Evolutionary conservation across 75 land plant species (phyloP), one percentile per base, ranked within the genome.

Genomic region (Cunninghamia lanceolata): DNA sequence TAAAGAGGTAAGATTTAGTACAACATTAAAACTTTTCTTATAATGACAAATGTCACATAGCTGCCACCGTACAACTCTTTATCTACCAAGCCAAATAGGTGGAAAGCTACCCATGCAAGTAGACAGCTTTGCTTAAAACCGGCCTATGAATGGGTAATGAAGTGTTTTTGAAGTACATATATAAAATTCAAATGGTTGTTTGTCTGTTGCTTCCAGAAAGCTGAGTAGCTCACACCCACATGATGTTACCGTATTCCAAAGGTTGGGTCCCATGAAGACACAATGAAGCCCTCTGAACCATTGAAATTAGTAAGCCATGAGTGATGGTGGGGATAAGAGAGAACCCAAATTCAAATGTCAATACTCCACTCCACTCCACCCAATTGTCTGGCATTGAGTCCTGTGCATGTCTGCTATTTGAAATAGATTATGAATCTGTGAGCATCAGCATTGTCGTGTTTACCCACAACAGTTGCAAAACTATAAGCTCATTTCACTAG

Each of bases 371-470:
- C 14, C 63, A 14, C 63, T 35, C 16, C 39, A 36, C 79, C 21
- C 43, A 36, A 36, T 39, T 79, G 82, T 43, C 82, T 79, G 46
- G 6, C 46, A 80, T 80, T 10, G 82, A 9, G 30, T 73, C 36
- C 36, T 34, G 75, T 73, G 36, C 46, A 80, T 80, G 50, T 43
- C 82, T 80, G 50, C 82, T 43, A 42, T 79, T 79, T 79, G 47
- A 79, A 42, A 80, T 80, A 45, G 45, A 80, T 28, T 43, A 17
- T 46, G 82, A 80, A 80, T 45, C 50, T 43, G 32, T 45, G 13
- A 45, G 30, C 47, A 43, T 30, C 15, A 73, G 30, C 9, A 43
- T 80, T 80, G 82, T 80, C 82, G 45, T 80, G 34, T 80, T 73
- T n/a, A 32, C 34, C 82, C 32, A 10, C 3, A 80, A 80, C 82